Evolutionary conservation across 257 asterid species (phyloP).

Genomic region (Scutellaria barbata): DNA sequence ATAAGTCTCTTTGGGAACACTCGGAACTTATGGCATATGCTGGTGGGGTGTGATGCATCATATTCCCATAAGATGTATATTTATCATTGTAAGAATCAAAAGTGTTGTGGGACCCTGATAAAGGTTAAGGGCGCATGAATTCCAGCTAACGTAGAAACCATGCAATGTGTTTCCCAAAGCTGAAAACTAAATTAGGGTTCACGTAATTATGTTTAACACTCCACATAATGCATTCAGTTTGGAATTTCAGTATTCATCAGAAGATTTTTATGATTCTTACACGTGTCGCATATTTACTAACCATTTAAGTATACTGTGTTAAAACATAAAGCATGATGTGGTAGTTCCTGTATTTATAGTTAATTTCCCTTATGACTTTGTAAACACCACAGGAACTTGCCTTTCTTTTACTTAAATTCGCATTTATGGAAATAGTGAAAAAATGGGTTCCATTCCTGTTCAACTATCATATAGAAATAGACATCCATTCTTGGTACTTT

Average conservation of each 20-base stretch:
- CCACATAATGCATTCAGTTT: neutral
- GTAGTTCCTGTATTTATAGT: neutral
- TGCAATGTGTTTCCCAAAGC: neutral
- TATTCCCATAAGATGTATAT: neutral
- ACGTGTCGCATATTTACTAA: conserved; percentile 6
- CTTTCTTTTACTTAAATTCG: neutral
- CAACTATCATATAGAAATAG: neutral
- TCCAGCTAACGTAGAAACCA: neutral
- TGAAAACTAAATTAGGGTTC: conserved; percentile 9
- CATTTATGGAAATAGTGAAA: conserved; percentile 7
- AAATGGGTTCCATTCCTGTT: neutral
- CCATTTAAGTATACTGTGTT: neutral
- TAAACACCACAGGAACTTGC: neutral
- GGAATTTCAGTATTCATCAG: neutral
- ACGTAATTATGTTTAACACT: neutral
- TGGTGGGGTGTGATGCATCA: conserved; percentile 13
- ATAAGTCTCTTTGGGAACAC: conserved; percentile 1
- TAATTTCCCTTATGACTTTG: conserved; percentile 14
- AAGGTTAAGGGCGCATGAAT: neutral
- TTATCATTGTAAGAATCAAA: conserved; percentile 19
- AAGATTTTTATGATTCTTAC: conserved; percentile 2
- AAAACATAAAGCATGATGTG: conserved; percentile 11
- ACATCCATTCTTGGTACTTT: neutral
- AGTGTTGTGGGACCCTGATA: neutral
- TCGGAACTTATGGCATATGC: neutral